Evolutionary conservation across 345 rosid genomes (phyloP), one percentile per base, ranked within the genome.

Genomic region (Pistacia atlantica): DNA sequence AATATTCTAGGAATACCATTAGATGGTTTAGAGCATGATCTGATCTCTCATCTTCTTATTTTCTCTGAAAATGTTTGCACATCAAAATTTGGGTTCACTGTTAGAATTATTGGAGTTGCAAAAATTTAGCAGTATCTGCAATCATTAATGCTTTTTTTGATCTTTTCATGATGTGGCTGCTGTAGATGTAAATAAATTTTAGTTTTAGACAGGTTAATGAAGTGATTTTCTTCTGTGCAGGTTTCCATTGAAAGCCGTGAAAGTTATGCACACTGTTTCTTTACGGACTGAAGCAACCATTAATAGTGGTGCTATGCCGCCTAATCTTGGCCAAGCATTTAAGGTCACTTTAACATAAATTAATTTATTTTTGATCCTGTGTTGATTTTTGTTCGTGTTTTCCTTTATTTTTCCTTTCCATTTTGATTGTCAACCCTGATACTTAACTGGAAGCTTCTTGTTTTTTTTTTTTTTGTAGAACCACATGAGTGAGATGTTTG

Each of bases 401-500:
- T 71, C 38, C 42, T 65, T 20, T 31, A 1, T 38, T 48, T 68
- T 11, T 33, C 59, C n/a, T 31, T 20, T 75, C 65, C 33, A 25
- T 49, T 69, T 72, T 73, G 65, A 7, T 68, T 60, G 54, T 68
- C 62, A 57, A 70, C n/a, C 77, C 42, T 16, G 63, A 33, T 57
- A 52, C 72, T 84, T 54, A 31, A 81, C 71, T 2, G 11, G 42
- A 78, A 57, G n/a, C 16, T 73, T 74, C 45, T 67, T 70, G 35
- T 42, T 55, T 84, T 25, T 22, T 22, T 22, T 22, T 22, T 25
- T 72, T 76, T 35, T 87, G 82, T 81, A 94, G 98, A 94, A 95
- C 80, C 99, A 91, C 82, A 91, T 86, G 94, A 93, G 99, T 11
- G 99, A 93, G 89, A 96, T 96, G 98, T 96, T 96, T 90, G 99